Evolutionary conservation across 208 protist species (phyloP).

Genomic region (Porcisia hertigi): DNA sequence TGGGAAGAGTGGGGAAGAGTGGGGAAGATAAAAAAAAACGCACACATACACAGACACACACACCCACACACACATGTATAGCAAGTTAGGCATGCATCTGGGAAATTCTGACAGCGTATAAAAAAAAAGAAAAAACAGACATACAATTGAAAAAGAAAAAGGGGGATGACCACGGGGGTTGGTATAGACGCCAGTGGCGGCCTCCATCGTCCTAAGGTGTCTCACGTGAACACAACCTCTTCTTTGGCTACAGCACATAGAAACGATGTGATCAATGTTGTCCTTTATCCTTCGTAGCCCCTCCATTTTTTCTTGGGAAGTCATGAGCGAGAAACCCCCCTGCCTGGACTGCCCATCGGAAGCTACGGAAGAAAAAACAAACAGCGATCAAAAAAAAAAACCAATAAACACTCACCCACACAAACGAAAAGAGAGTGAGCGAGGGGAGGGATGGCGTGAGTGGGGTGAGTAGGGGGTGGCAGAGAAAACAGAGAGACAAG

Average conservation of each 20-base stretch:
- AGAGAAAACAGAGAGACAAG: neutral
- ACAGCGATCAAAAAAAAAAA: neutral
- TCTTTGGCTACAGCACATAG: neutral
- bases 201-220: neutral
- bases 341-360: neutral
- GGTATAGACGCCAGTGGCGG: neutral
- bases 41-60: neutral
- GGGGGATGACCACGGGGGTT: neutral
- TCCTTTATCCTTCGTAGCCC: neutral
- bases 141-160: conserved; percentile 1
- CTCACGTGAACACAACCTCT: neutral
- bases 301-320: neutral
- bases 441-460: too few species aligned
- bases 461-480: neutral
- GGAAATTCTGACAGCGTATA: neutral
- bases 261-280: neutral
- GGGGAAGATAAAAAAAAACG: neutral
- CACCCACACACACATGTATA: neutral
- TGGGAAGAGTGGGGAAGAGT: too few species aligned
- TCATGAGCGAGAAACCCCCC: neutral
- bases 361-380: neutral
- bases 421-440: neutral
- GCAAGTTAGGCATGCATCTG: neutral
- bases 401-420: conserved; percentile 3
- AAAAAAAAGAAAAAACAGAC: too few species aligned